Conservation (phyloP, 2,329 filamentous ascomycete genomes). For the Cercospora sp. region DNA sequence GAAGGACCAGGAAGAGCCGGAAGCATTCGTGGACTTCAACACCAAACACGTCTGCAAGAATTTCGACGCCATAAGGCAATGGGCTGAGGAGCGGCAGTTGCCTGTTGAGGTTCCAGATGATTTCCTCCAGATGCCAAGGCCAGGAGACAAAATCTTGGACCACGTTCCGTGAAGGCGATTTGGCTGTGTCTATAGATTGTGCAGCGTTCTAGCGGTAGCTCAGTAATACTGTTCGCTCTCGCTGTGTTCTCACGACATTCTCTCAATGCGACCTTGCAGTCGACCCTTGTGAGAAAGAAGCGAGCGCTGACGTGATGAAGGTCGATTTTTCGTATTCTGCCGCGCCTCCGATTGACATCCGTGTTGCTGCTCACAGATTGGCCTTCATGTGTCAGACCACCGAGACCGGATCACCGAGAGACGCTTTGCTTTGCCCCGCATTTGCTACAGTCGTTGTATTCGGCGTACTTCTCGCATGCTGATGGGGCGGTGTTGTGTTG, state of each 20-base stretch:
- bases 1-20: constrained; percentile 39
- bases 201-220: neutral
- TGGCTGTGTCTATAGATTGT: neutral
- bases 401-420: neutral
- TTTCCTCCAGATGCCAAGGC: constrained; percentile 21
- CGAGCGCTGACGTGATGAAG: neutral
- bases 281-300: neutral
- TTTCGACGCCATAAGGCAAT: constrained; percentile 55
- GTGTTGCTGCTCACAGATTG: neutral
- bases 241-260: neutral
- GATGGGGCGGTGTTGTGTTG: neutral
- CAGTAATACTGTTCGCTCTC: neutral
- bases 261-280: neutral
- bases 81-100: constrained; percentile 58
- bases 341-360: neutral
- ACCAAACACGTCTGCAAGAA: constrained; percentile 62
- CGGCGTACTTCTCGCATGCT: neutral
- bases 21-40: constrained; percentile 63
- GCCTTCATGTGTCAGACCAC: neutral
- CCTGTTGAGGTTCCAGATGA: constrained; percentile 42
- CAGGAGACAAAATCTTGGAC: constrained; percentile 21
- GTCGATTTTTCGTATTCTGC: neutral
- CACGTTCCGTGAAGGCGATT: constrained; percentile 16
- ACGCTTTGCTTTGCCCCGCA: neutral
- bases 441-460: neutral